A percentile compares a stretch with the other conserved stretches of the same genome.
Evolutionary conservation across 78 protist genomes (phyloP).

Genomic region (Speleostelium caveatum): DNA sequence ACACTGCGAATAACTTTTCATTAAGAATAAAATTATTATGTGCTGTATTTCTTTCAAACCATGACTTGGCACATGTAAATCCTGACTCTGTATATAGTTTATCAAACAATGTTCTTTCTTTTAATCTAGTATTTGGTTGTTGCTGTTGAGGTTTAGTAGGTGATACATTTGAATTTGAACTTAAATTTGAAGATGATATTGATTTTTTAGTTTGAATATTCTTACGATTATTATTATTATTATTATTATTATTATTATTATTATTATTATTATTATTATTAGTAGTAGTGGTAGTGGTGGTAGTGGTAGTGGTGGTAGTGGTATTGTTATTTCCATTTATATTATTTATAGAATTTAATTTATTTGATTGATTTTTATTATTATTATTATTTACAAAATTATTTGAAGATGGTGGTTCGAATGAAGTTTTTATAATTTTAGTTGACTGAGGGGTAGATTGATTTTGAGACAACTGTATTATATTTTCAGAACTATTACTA

Average conservation of each 20-base stretch:
- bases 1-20: conserved; percentile 31
- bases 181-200: background rate
- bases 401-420: background rate
- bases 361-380: background rate
- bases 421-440: background rate
- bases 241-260: background rate
- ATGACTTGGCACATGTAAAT: conserved; percentile 26
- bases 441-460: too few relatives aligned
- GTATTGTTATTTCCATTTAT: background rate
- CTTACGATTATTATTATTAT: background rate
- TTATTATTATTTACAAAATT: background rate
- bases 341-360: too few relatives aligned
- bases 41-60: conserved; percentile 62
- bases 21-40: conserved; percentile 24
- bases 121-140: background rate
- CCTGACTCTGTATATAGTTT: conserved; percentile 72
- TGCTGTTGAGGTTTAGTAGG: background rate
- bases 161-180: background rate
- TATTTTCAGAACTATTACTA: background rate
- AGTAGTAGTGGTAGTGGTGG: background rate
- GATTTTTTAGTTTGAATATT: background rate
- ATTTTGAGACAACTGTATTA: too few relatives aligned
- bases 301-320: background rate
- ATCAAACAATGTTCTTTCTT: conserved; percentile 52
- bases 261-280: background rate